Base-by-base conservation (phyloP, 2,329 filamentous ascomycete genomes). In the Beauveria pseudobassiana region DNA sequence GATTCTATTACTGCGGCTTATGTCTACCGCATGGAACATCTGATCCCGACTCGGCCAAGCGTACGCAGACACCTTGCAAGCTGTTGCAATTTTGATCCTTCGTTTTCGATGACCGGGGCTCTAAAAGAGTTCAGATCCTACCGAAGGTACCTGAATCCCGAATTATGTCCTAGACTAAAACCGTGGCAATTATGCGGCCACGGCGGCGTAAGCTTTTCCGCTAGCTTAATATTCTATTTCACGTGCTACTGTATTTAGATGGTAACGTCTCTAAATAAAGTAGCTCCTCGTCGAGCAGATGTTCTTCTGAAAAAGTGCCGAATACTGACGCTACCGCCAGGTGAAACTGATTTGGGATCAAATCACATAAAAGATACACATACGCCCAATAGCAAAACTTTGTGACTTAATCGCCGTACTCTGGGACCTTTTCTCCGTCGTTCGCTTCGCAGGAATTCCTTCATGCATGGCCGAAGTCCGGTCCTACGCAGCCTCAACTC, bases 1-100 rank as follows among this genome's bases (percentile, higher is more conserved):
- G 58, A 28, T n/a, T 45, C 40, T 26, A 53, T 60, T 53, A 48
- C 22, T 14, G 48, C 48, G 50, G 58, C 58, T 60, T 60, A 53
- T 54, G 50, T 43, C 42, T 42, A 45, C 58, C 49, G 58, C 58
- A 60, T 38, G 7, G 3, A 8, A 40, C 42, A 26, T 60, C 49
- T 60, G 22, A 40, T 16, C 28, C 28, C 22, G 20, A 40, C 26
- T 9, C 3, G n/a, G 58, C 3, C n/a, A 53, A 60, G 50, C 49
- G 26, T 20, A 16, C 2, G 3, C 12, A 18, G 3, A 2, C 20
- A 12, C 38, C 24, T 50, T 54, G 42, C 20, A 20, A 24, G 4
- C 12, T 38, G 10, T 48, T 54, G 3, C 40, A 60, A 38, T 38
- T 16, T 38, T 38, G 34, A 38, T 38, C 34, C 34, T 38, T 38